Evolutionary conservation across 2,329 filamentous ascomycete species (phyloP).

Genomic region (Boeremia lycopersici): DNA sequence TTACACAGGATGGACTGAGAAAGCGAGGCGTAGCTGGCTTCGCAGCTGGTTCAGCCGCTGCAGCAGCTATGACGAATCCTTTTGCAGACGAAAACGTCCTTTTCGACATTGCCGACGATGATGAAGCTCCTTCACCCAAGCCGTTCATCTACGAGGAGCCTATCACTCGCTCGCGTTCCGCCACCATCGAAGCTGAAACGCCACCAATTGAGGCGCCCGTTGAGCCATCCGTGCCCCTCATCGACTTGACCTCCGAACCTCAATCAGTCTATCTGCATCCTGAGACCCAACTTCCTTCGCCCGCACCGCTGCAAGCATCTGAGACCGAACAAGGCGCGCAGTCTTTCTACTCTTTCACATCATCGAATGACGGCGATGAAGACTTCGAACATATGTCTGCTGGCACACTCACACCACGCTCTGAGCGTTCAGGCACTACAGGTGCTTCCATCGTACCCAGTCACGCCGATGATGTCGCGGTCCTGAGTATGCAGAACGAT

Average conservation of each 20-base stretch:
- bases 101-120: conserved; percentile 49
- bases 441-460: conserved; percentile 38
- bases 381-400: conserved; percentile 40
- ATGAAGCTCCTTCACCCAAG: conserved; percentile 39
- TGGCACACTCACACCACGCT: conserved; percentile 48
- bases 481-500: conserved; percentile 44
- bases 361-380: conserved; percentile 28
- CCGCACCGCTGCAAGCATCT: conserved; percentile 26
- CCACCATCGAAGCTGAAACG: conserved; percentile 32
- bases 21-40: conserved; percentile 46
- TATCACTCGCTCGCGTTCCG: conserved; percentile 21
- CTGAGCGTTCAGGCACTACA: conserved; percentile 39
- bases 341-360: conserved; percentile 47
- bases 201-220: conserved; percentile 8
- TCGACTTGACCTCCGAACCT: conserved; percentile 38
- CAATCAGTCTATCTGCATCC: conserved; percentile 13
- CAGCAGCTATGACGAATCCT: conserved; percentile 48
- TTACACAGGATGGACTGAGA: conserved; percentile 25
- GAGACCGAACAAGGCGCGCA: conserved; percentile 33
- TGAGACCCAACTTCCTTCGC: conserved; percentile 11
- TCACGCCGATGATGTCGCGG: conserved; percentile 43
- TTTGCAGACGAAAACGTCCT: conserved; percentile 53
- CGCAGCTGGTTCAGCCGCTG: conserved; percentile 46
- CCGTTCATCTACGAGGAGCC: conserved; percentile 34
- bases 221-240: conserved; percentile 25